Conservation (phyloP, 257 asterid species). For the Cruciata laevipes region DNA sequence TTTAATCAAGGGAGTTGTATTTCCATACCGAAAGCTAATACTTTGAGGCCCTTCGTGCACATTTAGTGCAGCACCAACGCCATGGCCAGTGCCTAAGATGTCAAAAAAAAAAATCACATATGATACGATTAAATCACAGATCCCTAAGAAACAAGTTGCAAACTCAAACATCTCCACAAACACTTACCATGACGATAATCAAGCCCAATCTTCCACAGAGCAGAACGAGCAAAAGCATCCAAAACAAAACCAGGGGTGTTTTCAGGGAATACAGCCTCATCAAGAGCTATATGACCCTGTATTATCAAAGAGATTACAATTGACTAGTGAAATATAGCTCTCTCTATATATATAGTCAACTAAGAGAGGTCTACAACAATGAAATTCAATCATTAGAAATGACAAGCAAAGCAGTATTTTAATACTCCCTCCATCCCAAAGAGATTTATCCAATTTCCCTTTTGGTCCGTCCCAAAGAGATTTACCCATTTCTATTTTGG, state of each 20-base stretch:
- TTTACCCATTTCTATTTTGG: too few species aligned
- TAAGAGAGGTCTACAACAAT: neutral
- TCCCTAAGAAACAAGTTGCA: neutral
- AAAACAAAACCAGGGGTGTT: constrained; percentile 91
- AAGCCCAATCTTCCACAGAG: constrained; percentile 97
- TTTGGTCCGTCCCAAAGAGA: too few species aligned
- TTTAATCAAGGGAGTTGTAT: constrained; percentile 77
- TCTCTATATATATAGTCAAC: neutral
- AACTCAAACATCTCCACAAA: constrained; percentile 5
- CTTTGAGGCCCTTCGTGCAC: constrained; percentile 99
- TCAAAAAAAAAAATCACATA: constrained; percentile 4
- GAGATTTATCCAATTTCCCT: too few species aligned
- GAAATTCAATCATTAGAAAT: neutral
- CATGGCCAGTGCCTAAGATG: constrained; percentile 88
- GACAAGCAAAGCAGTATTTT: neutral
- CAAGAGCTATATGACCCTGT: constrained; percentile 98
- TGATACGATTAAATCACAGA: constrained; percentile 6
- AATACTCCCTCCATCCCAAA: too few species aligned
- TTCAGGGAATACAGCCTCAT: constrained; percentile 91
- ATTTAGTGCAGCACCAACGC: constrained; percentile 98
- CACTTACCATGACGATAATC: constrained; percentile 91
- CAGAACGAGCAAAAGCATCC: constrained; percentile 91
- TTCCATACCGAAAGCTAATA: constrained; percentile 93
- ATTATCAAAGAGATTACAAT: neutral
- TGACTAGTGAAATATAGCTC: neutral